A percentile compares a stretch with the other conserved stretches of the same genome.
Conservation (phyloP, 163 green algal genomes). For the Chlorella variabilis region DNA sequence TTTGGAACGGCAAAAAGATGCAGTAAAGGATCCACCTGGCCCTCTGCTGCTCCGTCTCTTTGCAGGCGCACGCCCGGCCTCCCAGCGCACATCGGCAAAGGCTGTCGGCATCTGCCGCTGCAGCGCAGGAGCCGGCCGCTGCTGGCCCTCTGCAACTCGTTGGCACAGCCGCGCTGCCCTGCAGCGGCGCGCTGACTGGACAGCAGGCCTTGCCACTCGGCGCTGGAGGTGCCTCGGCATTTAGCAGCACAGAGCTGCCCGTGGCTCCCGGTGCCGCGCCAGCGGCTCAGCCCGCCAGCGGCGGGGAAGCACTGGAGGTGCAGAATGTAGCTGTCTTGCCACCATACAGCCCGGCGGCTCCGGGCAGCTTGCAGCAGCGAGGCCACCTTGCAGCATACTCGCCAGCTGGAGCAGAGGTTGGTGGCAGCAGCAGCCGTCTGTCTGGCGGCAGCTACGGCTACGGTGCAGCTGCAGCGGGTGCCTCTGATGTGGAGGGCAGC, state of each 20-base stretch:
- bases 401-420: neutral
- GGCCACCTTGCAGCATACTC: no score
- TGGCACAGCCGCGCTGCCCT: neutral
- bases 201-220: no score
- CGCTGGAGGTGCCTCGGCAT: neutral
- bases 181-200: no score
- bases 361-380: neutral
- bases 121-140: neutral
- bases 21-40: no score
- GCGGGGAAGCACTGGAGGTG: neutral
- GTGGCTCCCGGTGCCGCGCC: no score
- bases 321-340: neutral
- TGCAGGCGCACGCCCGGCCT: conserved; percentile 2
- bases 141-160: no score
- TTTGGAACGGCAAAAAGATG: no score
- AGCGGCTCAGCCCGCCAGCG: neutral
- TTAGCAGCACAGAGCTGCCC: no score
- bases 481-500: neutral
- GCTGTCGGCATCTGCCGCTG: neutral
- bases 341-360: neutral
- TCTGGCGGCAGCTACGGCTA: neutral
- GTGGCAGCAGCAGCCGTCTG: neutral
- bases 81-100: neutral
- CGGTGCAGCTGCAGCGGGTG: neutral
- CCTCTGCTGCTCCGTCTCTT: no score